These are phyloP conservation scores for Euphorbia lathyris DNA, from an alignment of 345 rosid genomes.

Conservation along the genomic window DNA sequence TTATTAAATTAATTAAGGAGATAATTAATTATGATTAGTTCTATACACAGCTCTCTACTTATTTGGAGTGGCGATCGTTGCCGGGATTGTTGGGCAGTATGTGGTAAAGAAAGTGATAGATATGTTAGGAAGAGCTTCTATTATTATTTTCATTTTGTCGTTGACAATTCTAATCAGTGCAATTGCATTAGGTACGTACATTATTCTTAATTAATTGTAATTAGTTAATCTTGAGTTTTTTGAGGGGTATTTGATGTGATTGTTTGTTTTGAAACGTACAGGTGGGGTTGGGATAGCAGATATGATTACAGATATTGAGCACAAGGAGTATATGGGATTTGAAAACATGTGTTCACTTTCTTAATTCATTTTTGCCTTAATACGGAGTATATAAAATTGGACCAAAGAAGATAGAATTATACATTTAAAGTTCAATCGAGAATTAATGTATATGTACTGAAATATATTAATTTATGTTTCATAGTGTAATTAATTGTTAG, in stretches of 20 bases:
- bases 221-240: too few species aligned
- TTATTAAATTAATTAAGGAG: not conserved
- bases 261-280: conserved; percentile 5
- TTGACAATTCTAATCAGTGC: conserved; percentile 27
- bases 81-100: conserved; percentile 25
- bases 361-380: too few species aligned
- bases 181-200: conserved; percentile 16
- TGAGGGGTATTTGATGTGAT: too few species aligned
- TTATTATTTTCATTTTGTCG: conserved; percentile 25
- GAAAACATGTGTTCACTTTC: conserved; percentile 11
- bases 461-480: too few species aligned
- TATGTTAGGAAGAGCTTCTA: conserved; percentile 27
- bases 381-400: too few species aligned
- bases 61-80: conserved; percentile 19
- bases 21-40: not conserved
- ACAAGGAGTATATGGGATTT: conserved; percentile 22
- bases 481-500: too few species aligned
- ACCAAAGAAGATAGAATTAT: too few species aligned
- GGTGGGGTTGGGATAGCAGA: conserved; percentile 28
- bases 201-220: too few species aligned
- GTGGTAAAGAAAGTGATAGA: conserved; percentile 18
- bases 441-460: too few species aligned
- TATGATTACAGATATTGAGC: conserved; percentile 17
- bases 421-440: too few species aligned
- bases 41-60: conserved; percentile 25